A percentile compares a stretch with the other conserved stretches of the same genome.
Conservation (phyloP, 2,329 filamentous ascomycete species). For the Leptographium procerum region DNA sequence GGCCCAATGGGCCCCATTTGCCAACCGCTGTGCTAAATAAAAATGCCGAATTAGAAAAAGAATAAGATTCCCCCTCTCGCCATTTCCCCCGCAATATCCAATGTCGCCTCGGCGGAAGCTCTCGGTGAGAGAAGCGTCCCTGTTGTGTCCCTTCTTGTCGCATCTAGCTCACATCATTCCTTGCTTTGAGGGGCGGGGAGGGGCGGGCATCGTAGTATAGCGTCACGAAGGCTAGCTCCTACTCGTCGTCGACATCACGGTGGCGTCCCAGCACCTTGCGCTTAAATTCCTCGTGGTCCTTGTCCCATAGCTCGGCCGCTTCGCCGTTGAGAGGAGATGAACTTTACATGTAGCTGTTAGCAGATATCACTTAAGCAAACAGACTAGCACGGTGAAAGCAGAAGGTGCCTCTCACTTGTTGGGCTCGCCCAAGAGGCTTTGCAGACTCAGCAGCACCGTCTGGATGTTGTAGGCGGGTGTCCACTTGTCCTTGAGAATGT, state of each 20-base stretch:
- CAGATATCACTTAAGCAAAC: no score
- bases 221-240: no score
- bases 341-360: constrained; percentile 34
- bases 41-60: constrained; percentile 4
- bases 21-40: constrained; percentile 10
- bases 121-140: neutral
- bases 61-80: neutral
- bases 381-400: no score
- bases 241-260: constrained; percentile 54
- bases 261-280: constrained; percentile 54
- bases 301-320: constrained; percentile 92
- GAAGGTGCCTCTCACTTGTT: constrained; percentile 66
- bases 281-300: constrained; percentile 78
- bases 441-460: constrained; percentile 82
- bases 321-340: constrained; percentile 91
- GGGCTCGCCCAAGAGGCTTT: constrained; percentile 89
- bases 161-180: neutral
- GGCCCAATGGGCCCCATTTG: constrained; percentile 1
- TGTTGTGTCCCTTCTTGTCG: neutral
- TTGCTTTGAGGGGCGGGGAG: neutral
- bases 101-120: neutral
- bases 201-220: no score
- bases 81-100: constrained; percentile 6
- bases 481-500: constrained; percentile 99
- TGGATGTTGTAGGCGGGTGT: constrained; percentile 95